Evolutionary conservation across 805 yeast genomes (phyloP).

Genomic region (Candida montana): DNA sequence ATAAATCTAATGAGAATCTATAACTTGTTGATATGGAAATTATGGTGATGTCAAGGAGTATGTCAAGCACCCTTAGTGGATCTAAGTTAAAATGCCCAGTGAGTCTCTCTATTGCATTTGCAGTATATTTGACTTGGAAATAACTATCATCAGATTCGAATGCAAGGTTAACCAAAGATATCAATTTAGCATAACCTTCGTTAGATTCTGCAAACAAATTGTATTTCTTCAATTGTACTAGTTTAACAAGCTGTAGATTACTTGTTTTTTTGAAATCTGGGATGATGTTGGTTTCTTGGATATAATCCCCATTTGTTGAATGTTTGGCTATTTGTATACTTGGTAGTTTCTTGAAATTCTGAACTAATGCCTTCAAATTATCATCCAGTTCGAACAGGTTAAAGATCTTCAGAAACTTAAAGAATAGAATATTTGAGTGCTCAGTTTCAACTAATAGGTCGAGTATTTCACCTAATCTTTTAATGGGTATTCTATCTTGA

Average conservation of each 20-base stretch:
- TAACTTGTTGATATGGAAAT: slow-evolving; percentile 39
- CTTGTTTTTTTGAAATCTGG: slow-evolving; percentile 5
- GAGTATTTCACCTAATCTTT: slow-evolving; percentile 10
- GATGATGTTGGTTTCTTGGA: slow-evolving; percentile 27
- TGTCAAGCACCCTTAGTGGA: slow-evolving; percentile 61
- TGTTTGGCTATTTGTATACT: slow-evolving; percentile 13
- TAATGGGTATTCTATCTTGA: slow-evolving; percentile 12
- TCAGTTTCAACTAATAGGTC: slow-evolving; percentile 14
- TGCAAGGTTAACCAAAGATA: slow-evolving; percentile 42
- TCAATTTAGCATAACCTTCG: slow-evolving; percentile 70
- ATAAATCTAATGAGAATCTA: slow-evolving; percentile 42
- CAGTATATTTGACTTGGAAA: slow-evolving; percentile 38
- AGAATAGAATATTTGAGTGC: slow-evolving; percentile 12
- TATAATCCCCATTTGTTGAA: slow-evolving; percentile 29
- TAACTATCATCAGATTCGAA: slow-evolving; percentile 36
- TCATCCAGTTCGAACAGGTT: slow-evolving; percentile 24
- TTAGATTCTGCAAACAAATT: slow-evolving; percentile 68
- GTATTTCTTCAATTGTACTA: slow-evolving; percentile 42
- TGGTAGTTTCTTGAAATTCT: slow-evolving; percentile 23
- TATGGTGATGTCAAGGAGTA: slow-evolving; percentile 50
- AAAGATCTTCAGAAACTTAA: slow-evolving; percentile 27
- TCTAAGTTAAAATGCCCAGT: slow-evolving; percentile 78
- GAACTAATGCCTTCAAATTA: slow-evolving; percentile 21
- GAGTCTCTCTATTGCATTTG: slow-evolving; percentile 45
- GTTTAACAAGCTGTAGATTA: not conserved